Evolutionary conservation across 1,284 basidiomycete species (phyloP).

Genomic region (Ganoderma lingzhi): DNA sequence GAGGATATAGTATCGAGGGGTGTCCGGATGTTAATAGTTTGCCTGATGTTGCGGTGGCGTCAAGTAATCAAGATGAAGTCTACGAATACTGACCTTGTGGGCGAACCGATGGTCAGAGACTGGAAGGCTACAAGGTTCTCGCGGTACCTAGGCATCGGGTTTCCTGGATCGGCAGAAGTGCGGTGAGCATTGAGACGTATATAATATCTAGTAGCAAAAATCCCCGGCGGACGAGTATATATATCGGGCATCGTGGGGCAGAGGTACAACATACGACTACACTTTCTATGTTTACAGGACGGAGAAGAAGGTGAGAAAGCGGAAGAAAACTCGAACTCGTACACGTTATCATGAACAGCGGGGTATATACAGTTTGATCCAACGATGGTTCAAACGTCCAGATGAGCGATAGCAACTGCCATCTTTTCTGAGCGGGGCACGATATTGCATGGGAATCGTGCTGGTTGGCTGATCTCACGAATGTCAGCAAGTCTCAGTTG

Average conservation of each 20-base stretch:
- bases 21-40: too few species aligned
- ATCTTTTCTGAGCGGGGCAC: constrained; percentile 22
- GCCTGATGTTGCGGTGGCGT: too few species aligned
- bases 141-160: neutral
- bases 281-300: neutral
- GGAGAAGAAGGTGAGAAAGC: neutral
- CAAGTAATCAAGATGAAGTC: too few species aligned
- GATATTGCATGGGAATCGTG: constrained; percentile 21
- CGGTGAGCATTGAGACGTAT: neutral
- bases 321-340: neutral
- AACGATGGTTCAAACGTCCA: neutral
- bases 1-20: too few species aligned
- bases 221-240: neutral
- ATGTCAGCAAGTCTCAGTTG: neutral
- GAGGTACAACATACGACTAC: neutral
- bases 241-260: too few species aligned
- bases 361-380: neutral
- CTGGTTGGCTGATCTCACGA: constrained; percentile 14
- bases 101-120: too few species aligned
- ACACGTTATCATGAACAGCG: neutral
- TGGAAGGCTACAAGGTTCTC: too few species aligned
- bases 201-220: neutral
- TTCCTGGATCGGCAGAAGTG: neutral
- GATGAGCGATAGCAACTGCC: constrained; percentile 3
- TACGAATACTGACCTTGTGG: too few species aligned